Evolutionary conservation across 1,284 basidiomycete species (phyloP).

Genomic region (Sphagnurus paluster): DNA sequence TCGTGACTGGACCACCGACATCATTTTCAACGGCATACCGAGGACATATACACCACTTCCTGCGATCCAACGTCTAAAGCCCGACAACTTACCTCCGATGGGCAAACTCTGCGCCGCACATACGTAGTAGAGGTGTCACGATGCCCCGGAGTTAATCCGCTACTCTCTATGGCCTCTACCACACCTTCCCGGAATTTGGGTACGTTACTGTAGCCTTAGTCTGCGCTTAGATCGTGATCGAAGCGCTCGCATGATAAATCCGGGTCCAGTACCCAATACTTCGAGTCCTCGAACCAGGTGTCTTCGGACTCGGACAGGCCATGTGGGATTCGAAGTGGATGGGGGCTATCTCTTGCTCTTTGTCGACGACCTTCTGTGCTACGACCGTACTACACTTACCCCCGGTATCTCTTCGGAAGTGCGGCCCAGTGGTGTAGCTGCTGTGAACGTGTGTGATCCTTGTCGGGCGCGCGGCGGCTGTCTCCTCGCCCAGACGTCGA

Average conservation of each 20-base stretch:
- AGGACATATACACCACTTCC: constrained; percentile 2
- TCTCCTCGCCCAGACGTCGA: constrained; percentile 9
- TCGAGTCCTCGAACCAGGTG: background rate
- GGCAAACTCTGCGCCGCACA: constrained; percentile 3
- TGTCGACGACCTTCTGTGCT: background rate
- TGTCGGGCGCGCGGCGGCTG: no score
- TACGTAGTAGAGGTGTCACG: constrained; percentile 1
- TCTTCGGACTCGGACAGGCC: constrained; percentile 2
- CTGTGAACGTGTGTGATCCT: background rate
- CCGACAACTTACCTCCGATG: constrained; percentile 8
- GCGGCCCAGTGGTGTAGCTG: background rate
- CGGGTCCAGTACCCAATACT: constrained; percentile 1
- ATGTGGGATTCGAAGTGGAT: background rate
- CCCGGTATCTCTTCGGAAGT: background rate
- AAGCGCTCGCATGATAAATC: constrained; percentile 12
- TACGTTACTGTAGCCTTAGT: background rate
- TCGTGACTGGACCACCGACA: background rate
- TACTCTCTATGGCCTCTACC: background rate
- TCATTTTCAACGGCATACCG: background rate
- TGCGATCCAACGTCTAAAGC: constrained; percentile 1
- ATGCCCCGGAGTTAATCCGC: constrained; percentile 8
- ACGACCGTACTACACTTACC: constrained; percentile 6
- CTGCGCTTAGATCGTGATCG: constrained; percentile 14
- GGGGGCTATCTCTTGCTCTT: constrained; percentile 1
- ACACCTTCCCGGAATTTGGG: constrained; percentile 1